A percentile compares a stretch with the other conserved stretches of the same genome.
phyloP scores from a whole-genome alignment of 371 early-diverging fungal genomes.

The Lichtheimia ornata region DNA sequence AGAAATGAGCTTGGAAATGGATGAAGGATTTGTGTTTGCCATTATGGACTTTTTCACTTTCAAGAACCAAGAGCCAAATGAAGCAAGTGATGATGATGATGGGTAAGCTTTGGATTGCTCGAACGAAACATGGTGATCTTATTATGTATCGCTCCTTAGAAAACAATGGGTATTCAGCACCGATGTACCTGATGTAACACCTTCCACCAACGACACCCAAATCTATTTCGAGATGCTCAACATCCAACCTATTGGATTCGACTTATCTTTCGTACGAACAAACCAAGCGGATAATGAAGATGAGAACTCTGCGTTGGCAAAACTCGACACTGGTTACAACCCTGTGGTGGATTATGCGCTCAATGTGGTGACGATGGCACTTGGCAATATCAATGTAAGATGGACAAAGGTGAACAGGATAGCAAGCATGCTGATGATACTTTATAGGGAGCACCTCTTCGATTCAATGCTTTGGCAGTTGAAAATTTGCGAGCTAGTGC shows the following conservation, averaged over 20 bases:
- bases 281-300: constrained; percentile 68
- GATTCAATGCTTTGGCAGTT: constrained; percentile 88
- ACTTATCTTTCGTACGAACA: constrained; percentile 91
- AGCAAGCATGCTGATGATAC: no score
- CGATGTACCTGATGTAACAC: constrained; percentile 74
- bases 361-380: constrained; percentile 94
- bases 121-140: background rate
- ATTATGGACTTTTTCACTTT: constrained; percentile 85
- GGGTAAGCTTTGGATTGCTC: constrained; percentile 13
- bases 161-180: constrained; percentile 53
- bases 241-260: constrained; percentile 93
- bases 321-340: background rate
- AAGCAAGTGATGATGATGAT: constrained; percentile 29
- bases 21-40: constrained; percentile 82
- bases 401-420: no score
- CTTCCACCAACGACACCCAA: constrained; percentile 66
- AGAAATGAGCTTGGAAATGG: constrained; percentile 86
- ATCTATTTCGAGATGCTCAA: constrained; percentile 94
- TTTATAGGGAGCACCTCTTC: constrained; percentile 81
- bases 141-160: constrained; percentile 17
- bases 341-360: constrained; percentile 19
- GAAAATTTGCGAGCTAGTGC: constrained; percentile 85
- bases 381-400: constrained; percentile 91
- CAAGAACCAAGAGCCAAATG: constrained; percentile 61
- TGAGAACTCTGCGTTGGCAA: constrained; percentile 24